These are phyloP conservation scores for Paracoccidioides brasiliensis DNA, from an alignment of 2,329 filamentous ascomycete species.

Conservation along the genomic window DNA sequence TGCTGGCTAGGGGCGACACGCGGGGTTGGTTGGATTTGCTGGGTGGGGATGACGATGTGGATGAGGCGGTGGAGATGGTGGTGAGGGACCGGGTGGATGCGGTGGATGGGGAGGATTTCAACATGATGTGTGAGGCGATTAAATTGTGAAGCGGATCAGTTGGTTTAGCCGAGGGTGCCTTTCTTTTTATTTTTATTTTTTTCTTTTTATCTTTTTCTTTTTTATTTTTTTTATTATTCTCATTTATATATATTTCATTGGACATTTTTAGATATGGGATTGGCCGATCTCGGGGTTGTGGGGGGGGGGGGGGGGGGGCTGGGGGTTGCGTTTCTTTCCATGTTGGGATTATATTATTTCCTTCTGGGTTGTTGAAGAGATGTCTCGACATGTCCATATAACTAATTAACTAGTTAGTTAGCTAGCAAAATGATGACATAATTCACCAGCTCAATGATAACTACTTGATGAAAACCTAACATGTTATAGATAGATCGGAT, in stretches of 20 bases:
- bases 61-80: slow-evolving; percentile 34
- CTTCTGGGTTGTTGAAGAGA: too few species aligned
- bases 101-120: slow-evolving; percentile 39
- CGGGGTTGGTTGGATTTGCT: slow-evolving; percentile 43
- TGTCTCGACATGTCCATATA: too few species aligned
- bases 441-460: too few species aligned
- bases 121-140: slow-evolving; percentile 29
- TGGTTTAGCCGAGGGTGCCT: background rate
- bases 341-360: background rate
- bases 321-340: background rate
- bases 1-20: slow-evolving; percentile 36
- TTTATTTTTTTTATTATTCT: too few species aligned
- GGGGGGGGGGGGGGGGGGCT: background rate
- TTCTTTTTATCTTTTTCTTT: too few species aligned
- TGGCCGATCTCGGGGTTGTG: background rate
- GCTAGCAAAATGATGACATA: too few species aligned
- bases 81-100: slow-evolving; percentile 34
- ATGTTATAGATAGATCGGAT: too few species aligned
- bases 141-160: background rate
- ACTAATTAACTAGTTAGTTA: too few species aligned
- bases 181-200: background rate
- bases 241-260: too few species aligned
- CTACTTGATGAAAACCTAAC: too few species aligned
- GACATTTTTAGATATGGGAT: too few species aligned
- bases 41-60: slow-evolving; percentile 36